Evolutionary conservation across 2,329 filamentous ascomycete genomes (phyloP), one percentile per base, ranked within the genome.

Genomic region (Trichoderma sp.): DNA sequence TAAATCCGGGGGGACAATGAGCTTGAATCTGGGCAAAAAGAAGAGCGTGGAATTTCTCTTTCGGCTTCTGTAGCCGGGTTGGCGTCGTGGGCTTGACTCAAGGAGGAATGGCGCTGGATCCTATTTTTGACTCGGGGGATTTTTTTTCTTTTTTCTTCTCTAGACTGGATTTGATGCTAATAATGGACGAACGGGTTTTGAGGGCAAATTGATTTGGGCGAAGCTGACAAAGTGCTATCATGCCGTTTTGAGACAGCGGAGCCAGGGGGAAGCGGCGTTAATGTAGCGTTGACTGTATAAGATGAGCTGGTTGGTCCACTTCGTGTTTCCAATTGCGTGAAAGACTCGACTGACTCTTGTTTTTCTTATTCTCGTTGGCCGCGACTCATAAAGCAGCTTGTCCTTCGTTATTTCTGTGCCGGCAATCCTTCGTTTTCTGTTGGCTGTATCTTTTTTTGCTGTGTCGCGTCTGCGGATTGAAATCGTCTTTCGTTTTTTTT

Each of bases 291-390:
- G 27, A 27, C 27, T 27, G 27, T 38, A 66, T 66, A 66, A 66
- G 64, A 66, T 66, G 64, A 38, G 38, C 24, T 66, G 64, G 64
- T n/a, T 45, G 35, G 64, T 66, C 64, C 38, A 45, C 64, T 66
- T 45, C 21, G 35, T 66, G 62, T 64, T 64, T 12, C 3, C 12
- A 33, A 38, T 38, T 38, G 29, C n/a, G 31, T 18, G 14, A 29
- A 66, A 38, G 35, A 16, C 35, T 38, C 14, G 35, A 29, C 27
- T 66, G 35, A 24, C 16, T 31, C 35, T 50, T 9, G 41, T 45
- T 50, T 67, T 67, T 14, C 14, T 14, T 14, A 41, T 41, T 41
- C 62, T 18, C 14, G 24, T 38, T 2, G 0, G n/a, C 16, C 68
- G 35, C 50, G 31, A 69, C 14, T 29, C 45, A 33, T 60, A 53